Evolutionary conservation across 2,329 filamentous ascomycete species (phyloP).

Genomic region (Claviceps humidiphila): DNA sequence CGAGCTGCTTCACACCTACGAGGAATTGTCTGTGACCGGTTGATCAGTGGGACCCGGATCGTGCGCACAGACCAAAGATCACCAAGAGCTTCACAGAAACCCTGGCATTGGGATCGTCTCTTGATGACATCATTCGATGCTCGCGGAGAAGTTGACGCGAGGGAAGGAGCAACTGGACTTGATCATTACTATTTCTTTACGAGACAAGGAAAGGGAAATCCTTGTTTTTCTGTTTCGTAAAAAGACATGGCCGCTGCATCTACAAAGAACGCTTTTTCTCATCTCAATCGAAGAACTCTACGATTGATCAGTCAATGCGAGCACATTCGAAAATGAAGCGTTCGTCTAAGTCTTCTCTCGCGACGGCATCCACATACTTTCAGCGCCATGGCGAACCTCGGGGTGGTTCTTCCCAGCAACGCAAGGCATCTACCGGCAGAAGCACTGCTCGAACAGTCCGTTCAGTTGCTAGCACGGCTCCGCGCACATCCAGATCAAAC

Average conservation of each 20-base stretch:
- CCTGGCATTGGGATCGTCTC: neutral
- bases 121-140: neutral
- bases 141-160: neutral
- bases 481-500: slow-evolving; percentile 3
- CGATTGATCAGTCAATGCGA: neutral
- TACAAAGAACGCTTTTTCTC: neutral
- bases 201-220: neutral
- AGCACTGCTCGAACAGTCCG: slow-evolving; percentile 6
- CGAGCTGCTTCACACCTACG: no score
- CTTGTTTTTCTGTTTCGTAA: neutral
- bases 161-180: neutral
- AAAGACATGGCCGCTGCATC: no score
- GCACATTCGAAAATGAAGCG: neutral
- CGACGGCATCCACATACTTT: neutral
- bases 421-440: neutral
- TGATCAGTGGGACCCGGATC: no score
- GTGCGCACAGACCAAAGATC: no score
- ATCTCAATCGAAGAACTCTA: neutral
- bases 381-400: neutral
- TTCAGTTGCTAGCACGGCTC: slow-evolving; percentile 8
- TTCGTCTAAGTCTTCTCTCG: neutral
- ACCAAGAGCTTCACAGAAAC: no score
- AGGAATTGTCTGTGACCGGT: no score
- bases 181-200: neutral
- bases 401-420: neutral